Percentiles rank a stretch among this genome's conserved stretches.
phyloP scores from a whole-genome alignment of 768 basidiomycete species.

The Boletus rubropictus region DNA sequence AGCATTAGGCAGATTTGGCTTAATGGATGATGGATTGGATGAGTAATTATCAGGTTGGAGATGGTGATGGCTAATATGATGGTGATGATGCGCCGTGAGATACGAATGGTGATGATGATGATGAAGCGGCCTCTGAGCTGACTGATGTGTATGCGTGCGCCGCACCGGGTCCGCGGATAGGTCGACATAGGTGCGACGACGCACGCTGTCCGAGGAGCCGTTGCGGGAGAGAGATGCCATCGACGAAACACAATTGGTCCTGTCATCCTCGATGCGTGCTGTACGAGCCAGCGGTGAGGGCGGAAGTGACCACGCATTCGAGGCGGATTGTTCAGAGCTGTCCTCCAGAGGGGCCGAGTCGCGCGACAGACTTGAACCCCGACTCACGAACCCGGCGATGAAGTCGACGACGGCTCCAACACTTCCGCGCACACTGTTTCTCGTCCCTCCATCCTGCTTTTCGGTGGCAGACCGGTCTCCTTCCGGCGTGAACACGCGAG shows the following conservation, averaged over 20 bases:
- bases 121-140: conserved; percentile 21
- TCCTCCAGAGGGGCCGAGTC: conserved; percentile 15
- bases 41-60: conserved; percentile 22
- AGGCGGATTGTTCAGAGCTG: not conserved
- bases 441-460: conserved; percentile 25
- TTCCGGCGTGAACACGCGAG: conserved; percentile 84
- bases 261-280: conserved; percentile 8
- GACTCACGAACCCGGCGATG: conserved; percentile 51
- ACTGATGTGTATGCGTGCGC: conserved; percentile 17
- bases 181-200: conserved; percentile 10
- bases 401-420: conserved; percentile 59
- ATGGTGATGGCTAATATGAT: conserved; percentile 19
- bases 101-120: conserved; percentile 19
- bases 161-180: conserved; percentile 9
- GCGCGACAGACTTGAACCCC: conserved; percentile 17
- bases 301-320: conserved; percentile 17
- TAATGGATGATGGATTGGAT: conserved; percentile 19
- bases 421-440: conserved; percentile 39
- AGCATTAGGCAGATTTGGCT: conserved; percentile 41
- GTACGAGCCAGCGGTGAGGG: conserved; percentile 24
- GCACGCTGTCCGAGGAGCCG: conserved; percentile 22
- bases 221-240: conserved; percentile 13
- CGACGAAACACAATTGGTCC: conserved; percentile 10
- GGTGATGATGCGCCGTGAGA: conserved; percentile 15
- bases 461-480: conserved; percentile 40